Evolutionary conservation across 2,329 filamentous ascomycete species (phyloP).

Genomic region (Sporothrix pseudoabietina): DNA sequence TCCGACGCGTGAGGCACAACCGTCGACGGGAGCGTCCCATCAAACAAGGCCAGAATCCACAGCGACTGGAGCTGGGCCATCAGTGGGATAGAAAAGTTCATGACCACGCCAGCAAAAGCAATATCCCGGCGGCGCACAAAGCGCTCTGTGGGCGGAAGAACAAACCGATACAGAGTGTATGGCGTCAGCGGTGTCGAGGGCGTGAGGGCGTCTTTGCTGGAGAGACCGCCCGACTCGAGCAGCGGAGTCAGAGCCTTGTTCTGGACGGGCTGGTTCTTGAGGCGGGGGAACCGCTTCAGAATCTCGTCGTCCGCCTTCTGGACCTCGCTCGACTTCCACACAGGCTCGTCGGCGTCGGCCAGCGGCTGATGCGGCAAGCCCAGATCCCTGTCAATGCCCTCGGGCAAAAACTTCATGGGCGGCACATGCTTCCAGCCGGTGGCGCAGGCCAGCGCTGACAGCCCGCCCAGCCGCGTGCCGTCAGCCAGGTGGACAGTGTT

Average conservation of each 20-base stretch:
- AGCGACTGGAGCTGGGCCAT: constrained; percentile 55
- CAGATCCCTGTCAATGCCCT: constrained; percentile 50
- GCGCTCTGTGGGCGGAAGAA: constrained; percentile 46
- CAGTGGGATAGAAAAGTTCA: constrained; percentile 48
- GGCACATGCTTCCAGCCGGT: constrained; percentile 62
- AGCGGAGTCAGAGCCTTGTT: constrained; percentile 52
- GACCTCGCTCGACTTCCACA: constrained; percentile 46
- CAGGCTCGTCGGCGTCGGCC: constrained; percentile 35
- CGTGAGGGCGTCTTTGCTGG: constrained; percentile 38
- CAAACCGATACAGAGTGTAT: constrained; percentile 51
- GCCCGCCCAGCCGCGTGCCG: constrained; percentile 53
- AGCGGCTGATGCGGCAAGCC: constrained; percentile 51
- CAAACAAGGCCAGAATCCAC: constrained; percentile 68
- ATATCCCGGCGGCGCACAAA: constrained; percentile 47
- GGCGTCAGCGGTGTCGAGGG: constrained; percentile 42
- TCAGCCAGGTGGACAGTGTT: constrained; percentile 55
- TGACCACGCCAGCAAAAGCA: constrained; percentile 50
- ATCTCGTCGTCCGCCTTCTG: constrained; percentile 56
- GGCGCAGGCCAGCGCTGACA: constrained; percentile 50
- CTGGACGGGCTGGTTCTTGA: constrained; percentile 54
- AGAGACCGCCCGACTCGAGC: constrained; percentile 44
- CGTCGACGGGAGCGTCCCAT: constrained; percentile 47
- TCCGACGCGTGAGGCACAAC: constrained; percentile 39
- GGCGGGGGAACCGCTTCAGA: constrained; percentile 54
- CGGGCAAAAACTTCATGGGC: constrained; percentile 55